A percentile compares a stretch with the other conserved stretches of the same genome.
Conservation (phyloP, 306 rosid species). For the Casuarina equisetifolia region DNA sequence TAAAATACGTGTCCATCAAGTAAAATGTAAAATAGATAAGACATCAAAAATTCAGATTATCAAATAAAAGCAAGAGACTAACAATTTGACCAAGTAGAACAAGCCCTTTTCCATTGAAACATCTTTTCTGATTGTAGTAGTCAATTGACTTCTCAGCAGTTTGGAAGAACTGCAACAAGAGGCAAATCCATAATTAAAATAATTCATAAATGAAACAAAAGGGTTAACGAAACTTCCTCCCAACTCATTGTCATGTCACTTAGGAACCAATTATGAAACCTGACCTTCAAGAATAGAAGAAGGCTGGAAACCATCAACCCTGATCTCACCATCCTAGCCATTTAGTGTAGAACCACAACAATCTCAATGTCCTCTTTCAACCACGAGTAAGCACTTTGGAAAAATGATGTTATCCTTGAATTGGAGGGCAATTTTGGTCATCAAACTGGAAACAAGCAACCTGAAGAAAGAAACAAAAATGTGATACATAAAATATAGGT, state of each 20-base stretch:
- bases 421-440: constrained; percentile 94
- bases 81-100: constrained; percentile 97
- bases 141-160: constrained; percentile 97
- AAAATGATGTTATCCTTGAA: constrained; percentile 75
- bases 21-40: constrained; percentile 2
- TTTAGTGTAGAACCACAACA: constrained; percentile 97
- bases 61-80: constrained; percentile 31
- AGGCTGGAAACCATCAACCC: constrained; percentile 99
- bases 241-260: constrained; percentile 16
- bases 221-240: constrained; percentile 18
- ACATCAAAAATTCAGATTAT: not conserved
- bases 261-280: constrained; percentile 20
- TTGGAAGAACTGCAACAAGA: constrained; percentile 79
- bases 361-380: constrained; percentile 94
- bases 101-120: constrained; percentile 92
- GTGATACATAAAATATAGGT: constrained; percentile 30
- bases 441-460: constrained; percentile 95
- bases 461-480: constrained; percentile 49
- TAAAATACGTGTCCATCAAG: not conserved
- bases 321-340: constrained; percentile 97
- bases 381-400: constrained; percentile 98
- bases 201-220: constrained; percentile 13
- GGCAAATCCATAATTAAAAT: constrained; percentile 23
- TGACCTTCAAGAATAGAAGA: constrained; percentile 84
- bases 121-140: constrained; percentile 95